Evolutionary conservation across 768 basidiomycete species (phyloP), one percentile per base, ranked within the genome.

Genomic region (Mycena albidolilacea): DNA sequence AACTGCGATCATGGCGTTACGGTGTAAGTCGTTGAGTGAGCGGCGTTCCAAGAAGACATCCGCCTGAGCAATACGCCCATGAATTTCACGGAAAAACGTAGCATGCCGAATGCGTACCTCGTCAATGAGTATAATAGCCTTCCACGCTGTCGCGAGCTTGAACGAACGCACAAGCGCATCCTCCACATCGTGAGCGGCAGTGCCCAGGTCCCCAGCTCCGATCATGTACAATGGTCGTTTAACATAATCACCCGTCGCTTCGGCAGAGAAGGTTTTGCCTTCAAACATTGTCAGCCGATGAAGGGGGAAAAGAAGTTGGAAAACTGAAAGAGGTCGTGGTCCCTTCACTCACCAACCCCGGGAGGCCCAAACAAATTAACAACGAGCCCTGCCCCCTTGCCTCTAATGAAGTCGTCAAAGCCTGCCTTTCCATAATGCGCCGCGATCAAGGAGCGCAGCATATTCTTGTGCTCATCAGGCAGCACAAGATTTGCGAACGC

Each of bases 31-130:
- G 67, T 91, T 89, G 44, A 92, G 81, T 5, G 90, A 90, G 7
- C 92, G 88, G 78, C 90, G 88, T 76, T 93, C 92, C 38, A 93
- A 84, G 87, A 92, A 93, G 5, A 93, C 91, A 80, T 93, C 91
- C 6, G 91, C 90, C 82, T 85, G 10, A 9, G 1, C 17, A 37
- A 37, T 7, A 21, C 35, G 9, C 15, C 9, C 0, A 17, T 7
- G 21, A 39, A n/a, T 50, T 37, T 35, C 48, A 50, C 38, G 48
- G 35, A 50, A 50, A 52, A 21, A 3, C 6, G 35, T 54, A 5
- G 14, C 30, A 30, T 30, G 30, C 30, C 4, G 30, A 30, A 30
- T 1, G 67, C 70, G 0, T 44, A 84, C 85, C 79, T 90, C 89
- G 67, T 90, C 89, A 64, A 90, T 90, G 60, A 90, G 81, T 1